Conservation (phyloP, 306 rosid genomes). For the Acacia melanoxylon region DNA sequence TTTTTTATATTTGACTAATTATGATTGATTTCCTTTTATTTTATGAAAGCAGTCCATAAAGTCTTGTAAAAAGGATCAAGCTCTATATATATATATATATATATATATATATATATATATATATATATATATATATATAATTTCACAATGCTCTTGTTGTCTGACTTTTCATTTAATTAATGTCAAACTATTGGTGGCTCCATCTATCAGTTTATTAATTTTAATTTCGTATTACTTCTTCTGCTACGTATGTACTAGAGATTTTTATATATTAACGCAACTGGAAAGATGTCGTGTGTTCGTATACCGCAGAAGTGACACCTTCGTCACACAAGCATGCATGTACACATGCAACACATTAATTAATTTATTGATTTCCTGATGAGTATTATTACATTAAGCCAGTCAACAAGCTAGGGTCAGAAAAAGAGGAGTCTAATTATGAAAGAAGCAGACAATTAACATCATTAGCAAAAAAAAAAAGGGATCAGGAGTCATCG, state of each 20-base stretch:
- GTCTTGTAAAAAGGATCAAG: not conserved
- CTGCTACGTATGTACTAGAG: not conserved
- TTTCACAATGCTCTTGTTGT: not conserved
- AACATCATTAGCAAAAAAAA: not conserved
- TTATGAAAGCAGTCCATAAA: not conserved
- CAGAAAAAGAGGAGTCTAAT: not conserved
- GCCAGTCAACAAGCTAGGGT: not conserved
- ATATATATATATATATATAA: no score
- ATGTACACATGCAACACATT: not conserved
- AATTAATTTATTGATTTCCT: not conserved
- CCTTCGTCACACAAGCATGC: not conserved
- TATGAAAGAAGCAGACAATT: not conserved
- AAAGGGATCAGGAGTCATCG: slow-evolving; percentile 15
- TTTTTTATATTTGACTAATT: no score
- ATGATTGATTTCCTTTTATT: not conserved
- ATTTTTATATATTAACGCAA: not conserved
- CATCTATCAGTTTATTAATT: not conserved
- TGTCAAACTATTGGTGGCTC: not conserved
- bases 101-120: no score
- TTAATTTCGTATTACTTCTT: not conserved
- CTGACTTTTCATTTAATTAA: not conserved
- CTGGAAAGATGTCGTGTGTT: not conserved
- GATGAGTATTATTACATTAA: not conserved
- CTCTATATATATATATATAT: no score
- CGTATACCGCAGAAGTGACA: not conserved